phyloP scores from a whole-genome alignment of 2,329 filamentous ascomycete genomes.

The Pseudogymnoascus sp. region DNA sequence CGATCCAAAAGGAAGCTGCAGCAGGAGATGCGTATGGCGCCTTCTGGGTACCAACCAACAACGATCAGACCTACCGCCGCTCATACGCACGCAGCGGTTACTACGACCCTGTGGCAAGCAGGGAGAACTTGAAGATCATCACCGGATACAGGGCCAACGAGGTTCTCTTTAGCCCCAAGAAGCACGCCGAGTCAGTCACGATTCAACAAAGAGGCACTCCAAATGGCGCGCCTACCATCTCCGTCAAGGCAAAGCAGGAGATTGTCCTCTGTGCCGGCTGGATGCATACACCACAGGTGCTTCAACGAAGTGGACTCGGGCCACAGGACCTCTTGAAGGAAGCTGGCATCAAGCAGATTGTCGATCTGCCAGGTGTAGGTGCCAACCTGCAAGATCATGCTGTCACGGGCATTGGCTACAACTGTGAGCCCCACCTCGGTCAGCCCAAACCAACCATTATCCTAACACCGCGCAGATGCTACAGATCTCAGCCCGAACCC shows the following conservation, averaged over 20 bases:
- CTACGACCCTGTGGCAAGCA: conserved; percentile 28
- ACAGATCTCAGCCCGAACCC: conserved; percentile 13
- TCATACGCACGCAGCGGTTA: conserved; percentile 36
- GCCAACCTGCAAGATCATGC: conserved; percentile 31
- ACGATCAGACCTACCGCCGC: conserved; percentile 22
- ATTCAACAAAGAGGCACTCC: not conserved
- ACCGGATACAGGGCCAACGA: conserved; percentile 16
- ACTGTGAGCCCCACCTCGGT: not conserved
- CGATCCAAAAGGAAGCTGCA: conserved; percentile 32
- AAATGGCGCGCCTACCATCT: not conserved
- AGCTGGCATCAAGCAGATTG: conserved; percentile 28
- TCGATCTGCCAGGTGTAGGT: conserved; percentile 37
- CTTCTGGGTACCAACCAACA: conserved; percentile 32
- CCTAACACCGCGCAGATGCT: not conserved
- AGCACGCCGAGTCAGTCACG: conserved; percentile 16
- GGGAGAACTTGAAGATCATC: conserved; percentile 21
- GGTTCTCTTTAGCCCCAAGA: conserved; percentile 23
- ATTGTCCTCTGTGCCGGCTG: conserved; percentile 32
- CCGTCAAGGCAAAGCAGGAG: conserved; percentile 24
- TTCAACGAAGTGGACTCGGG: conserved; percentile 23
- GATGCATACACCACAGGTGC: conserved; percentile 21
- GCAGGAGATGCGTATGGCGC: conserved; percentile 31
- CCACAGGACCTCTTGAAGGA: conserved; percentile 24
- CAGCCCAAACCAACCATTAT: not conserved
- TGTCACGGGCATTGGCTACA: conserved; percentile 9